Evolutionary conservation across 2,329 filamentous ascomycete species (phyloP).

Genomic region (Fusarium equiseti): DNA sequence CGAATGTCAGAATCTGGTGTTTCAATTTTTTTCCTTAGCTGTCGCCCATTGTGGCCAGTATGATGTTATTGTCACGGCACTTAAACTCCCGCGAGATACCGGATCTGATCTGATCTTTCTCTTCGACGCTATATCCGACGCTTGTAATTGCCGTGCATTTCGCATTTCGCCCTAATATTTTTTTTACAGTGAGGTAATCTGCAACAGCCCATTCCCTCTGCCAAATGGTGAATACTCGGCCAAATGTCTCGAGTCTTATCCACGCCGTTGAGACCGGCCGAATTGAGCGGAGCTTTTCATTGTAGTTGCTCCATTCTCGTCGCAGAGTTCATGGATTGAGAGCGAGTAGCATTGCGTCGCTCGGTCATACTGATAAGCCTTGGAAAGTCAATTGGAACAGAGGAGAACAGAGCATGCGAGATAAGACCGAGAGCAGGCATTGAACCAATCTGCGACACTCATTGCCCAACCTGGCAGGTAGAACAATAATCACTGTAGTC

Average conservation of each 20-base stretch:
- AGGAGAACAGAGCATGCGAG: conserved; percentile 24
- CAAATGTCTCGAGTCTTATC: conserved; percentile 27
- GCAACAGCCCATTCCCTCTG: conserved; percentile 5
- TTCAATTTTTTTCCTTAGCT: neutral
- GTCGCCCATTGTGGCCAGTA: conserved; percentile 22
- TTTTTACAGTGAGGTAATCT: neutral
- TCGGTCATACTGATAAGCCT: conserved; percentile 34
- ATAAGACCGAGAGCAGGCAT: conserved; percentile 28
- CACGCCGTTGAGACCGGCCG: conserved; percentile 26
- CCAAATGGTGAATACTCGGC: conserved; percentile 31
- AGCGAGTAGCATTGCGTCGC: neutral
- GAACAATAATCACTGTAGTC: neutral
- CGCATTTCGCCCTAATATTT: neutral
- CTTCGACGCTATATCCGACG: conserved; percentile 11
- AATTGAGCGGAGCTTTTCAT: conserved; percentile 23
- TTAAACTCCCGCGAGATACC: conserved; percentile 12
- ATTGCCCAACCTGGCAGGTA: neutral
- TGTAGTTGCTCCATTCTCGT: conserved; percentile 15
- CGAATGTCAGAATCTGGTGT: conserved; percentile 23
- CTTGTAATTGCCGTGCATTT: neutral
- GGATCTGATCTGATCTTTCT: conserved; percentile 28
- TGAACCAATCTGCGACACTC: conserved; percentile 7
- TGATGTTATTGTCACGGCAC: conserved; percentile 33
- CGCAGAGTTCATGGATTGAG: conserved; percentile 17
- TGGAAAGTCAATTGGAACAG: conserved; percentile 27